Evolutionary conservation across 2,329 filamentous ascomycete species (phyloP).

Genomic region (Davidsoniella neocaledoniae): DNA sequence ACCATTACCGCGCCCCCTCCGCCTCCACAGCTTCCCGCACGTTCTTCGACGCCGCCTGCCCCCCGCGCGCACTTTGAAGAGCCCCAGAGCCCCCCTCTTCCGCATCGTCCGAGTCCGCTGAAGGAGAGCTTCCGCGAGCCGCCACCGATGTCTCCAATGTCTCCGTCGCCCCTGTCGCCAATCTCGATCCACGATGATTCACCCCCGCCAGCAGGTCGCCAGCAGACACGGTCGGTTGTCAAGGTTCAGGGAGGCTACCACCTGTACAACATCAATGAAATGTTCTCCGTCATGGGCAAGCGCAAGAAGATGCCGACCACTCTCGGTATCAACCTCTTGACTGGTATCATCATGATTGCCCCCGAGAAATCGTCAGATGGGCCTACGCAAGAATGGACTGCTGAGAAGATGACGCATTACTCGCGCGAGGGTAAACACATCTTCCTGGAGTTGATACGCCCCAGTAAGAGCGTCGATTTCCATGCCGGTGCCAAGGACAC

Average conservation of each 20-base stretch:
- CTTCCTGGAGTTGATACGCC: slow-evolving; percentile 80
- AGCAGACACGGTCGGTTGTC: slow-evolving; percentile 22
- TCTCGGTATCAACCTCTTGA: slow-evolving; percentile 78
- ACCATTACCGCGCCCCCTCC: neutral
- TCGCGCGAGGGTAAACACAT: slow-evolving; percentile 97
- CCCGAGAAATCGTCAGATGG: slow-evolving; percentile 73
- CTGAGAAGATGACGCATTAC: slow-evolving; percentile 91
- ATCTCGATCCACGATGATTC: slow-evolving; percentile 28
- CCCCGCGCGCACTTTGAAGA: slow-evolving; percentile 16
- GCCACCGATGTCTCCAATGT: slow-evolving; percentile 8
- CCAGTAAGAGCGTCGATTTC: slow-evolving; percentile 90
- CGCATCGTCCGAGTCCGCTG: slow-evolving; percentile 14
- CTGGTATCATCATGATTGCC: slow-evolving; percentile 76
- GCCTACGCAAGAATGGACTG: slow-evolving; percentile 79
- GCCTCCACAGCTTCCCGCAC: slow-evolving; percentile 18
- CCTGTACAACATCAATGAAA: slow-evolving; percentile 93
- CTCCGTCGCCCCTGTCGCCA: slow-evolving; percentile 8
- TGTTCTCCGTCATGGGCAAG: slow-evolving; percentile 93
- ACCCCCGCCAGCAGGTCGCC: slow-evolving; percentile 28
- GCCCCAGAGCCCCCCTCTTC: slow-evolving; percentile 22
- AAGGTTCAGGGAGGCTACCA: slow-evolving; percentile 49
- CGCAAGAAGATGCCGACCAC: slow-evolving; percentile 98
- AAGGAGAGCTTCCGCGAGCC: slow-evolving; percentile 11
- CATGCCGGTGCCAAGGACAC: slow-evolving; percentile 96
- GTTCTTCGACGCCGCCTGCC: slow-evolving; percentile 17